Conservation (phyloP, 495 filamentous ascomycete species). For the Bryoglossum gracile region DNA sequence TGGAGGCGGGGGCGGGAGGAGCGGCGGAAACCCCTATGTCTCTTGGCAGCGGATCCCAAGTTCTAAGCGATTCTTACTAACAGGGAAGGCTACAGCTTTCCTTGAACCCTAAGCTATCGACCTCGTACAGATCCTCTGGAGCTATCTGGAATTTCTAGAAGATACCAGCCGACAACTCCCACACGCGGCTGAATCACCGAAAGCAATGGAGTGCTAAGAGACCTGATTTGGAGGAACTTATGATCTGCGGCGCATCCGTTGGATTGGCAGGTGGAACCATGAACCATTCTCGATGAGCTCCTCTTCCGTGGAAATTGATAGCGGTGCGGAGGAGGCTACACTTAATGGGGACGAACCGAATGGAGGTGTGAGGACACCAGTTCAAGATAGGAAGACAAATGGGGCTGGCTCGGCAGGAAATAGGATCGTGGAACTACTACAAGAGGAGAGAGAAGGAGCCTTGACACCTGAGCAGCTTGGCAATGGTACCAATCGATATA, state of each 20-base stretch:
- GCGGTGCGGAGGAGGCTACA: constrained; percentile 37
- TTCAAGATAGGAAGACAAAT: constrained; percentile 10
- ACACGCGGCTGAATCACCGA: too few relatives aligned
- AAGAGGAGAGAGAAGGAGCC: constrained; percentile 34
- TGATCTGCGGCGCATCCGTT: constrained; percentile 17
- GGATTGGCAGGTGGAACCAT: constrained; percentile 18
- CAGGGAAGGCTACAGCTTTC: too few relatives aligned
- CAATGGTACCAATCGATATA: constrained; percentile 39
- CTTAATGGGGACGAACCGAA: constrained; percentile 26
- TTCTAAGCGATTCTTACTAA: too few relatives aligned
- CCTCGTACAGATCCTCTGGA: too few relatives aligned
- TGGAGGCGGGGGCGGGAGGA: too few relatives aligned
- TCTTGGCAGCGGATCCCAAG: too few relatives aligned
- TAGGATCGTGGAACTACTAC: constrained; percentile 34
- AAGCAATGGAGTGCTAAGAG: constrained; percentile 11
- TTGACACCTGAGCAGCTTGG: constrained; percentile 23
- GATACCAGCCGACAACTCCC: too few relatives aligned
- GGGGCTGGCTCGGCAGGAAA: constrained; percentile 21
- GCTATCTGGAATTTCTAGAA: too few relatives aligned
- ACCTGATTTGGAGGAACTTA: constrained; percentile 6
- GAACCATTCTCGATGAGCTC: constrained; percentile 39
- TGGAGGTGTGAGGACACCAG: constrained; percentile 16
- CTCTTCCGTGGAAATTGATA: constrained; percentile 38
- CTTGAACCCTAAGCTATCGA: too few relatives aligned
- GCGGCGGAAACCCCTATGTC: too few relatives aligned